Evolutionary conservation across 495 filamentous ascomycete genomes (phyloP), one percentile per base, ranked within the genome.

Genomic region (Zalerion maritima): DNA sequence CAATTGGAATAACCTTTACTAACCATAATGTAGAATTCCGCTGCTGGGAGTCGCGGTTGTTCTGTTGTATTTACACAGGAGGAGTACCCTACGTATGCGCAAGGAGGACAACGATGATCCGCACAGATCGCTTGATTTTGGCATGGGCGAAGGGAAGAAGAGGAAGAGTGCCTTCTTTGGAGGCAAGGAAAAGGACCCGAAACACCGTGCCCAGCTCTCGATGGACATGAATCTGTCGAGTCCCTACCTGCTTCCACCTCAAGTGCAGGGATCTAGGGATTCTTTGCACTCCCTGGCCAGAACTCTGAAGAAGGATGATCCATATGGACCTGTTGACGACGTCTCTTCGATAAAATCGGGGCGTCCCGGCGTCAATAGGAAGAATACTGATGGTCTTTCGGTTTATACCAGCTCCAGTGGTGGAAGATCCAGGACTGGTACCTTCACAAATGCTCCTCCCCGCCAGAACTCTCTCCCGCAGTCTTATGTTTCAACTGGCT

Each of bases 111-210:
- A 65, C 18, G 71, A 80, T 36, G 87, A 94, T 47, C 79, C 81
- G 41, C 81, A 91, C 50, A 91, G 78, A 45, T 93, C 83, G 2
- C 68, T 96, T 46, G 89, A 97, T 50, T 97, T 96, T 49, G 89
- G 89, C 17, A 54, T 94, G 50, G 81, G 69, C 7, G 62, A 60
- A 3, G 37, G 43, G 6, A 44, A 32, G 23, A 60, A 65, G 32
- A 64, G 60, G 36, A 60, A 48, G 41, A 60, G 50, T 16, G 34
- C 40, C 1, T 45, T 60, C n/a, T 47, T 62, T 27, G 52, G 55
- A 20, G n/a, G n/a, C n/a, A 59, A 64, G 35, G 57, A 64, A 34
- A 68, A 69, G 39, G 63, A 70, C 26, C 29, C 29, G 4, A 72
- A 71, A 32, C 48, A 61, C 15, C 66, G 74, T 24, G n/a, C n/a